Conservation (phyloP, 2,329 filamentous ascomycete genomes). For the Pochonia chlamydosporia region DNA sequence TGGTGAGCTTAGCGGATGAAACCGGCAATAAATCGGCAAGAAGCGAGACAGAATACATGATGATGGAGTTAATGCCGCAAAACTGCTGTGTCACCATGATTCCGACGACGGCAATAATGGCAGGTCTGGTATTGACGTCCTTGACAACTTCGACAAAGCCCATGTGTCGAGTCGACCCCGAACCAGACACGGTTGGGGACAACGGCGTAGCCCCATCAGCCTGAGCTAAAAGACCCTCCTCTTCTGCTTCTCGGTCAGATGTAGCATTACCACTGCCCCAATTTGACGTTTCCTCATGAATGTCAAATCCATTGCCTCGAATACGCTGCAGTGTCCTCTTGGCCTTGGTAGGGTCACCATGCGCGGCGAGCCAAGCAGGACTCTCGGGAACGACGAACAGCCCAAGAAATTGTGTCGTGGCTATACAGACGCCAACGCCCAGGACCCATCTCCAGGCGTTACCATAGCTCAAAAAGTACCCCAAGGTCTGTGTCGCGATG, state of each 20-base stretch:
- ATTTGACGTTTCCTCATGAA: slow-evolving; percentile 64
- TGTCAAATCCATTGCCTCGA: slow-evolving; percentile 61
- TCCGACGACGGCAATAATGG: slow-evolving; percentile 77
- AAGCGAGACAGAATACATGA: slow-evolving; percentile 96
- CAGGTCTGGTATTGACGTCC: slow-evolving; percentile 63
- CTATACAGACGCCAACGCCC: slow-evolving; percentile 64
- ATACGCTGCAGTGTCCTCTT: slow-evolving; percentile 67
- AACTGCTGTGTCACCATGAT: slow-evolving; percentile 93
- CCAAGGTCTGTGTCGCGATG: slow-evolving; percentile 72
- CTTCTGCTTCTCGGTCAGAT: slow-evolving; percentile 45
- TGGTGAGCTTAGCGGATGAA: slow-evolving; percentile 77
- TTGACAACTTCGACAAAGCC: slow-evolving; percentile 61
- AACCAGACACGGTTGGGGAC: slow-evolving; percentile 1
- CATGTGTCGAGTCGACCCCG: slow-evolving; percentile 29
- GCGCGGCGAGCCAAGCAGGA: slow-evolving; percentile 77
- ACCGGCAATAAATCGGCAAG: slow-evolving; percentile 75
- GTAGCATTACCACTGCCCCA: slow-evolving; percentile 45
- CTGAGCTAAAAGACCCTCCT: slow-evolving; percentile 59
- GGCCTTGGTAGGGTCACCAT: slow-evolving; percentile 54
- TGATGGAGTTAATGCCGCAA: slow-evolving; percentile 91
- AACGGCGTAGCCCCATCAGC: slow-evolving; percentile 14
- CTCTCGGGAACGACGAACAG: slow-evolving; percentile 80
- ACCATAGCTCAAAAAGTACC: slow-evolving; percentile 79
- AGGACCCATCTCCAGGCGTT: slow-evolving; percentile 81
- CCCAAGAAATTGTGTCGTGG: slow-evolving; percentile 59